A percentile compares a stretch with the other conserved stretches of the same genome.
phyloP scores from a whole-genome alignment of 2,329 filamentous ascomycete genomes.

The Microcera coccophila region DNA sequence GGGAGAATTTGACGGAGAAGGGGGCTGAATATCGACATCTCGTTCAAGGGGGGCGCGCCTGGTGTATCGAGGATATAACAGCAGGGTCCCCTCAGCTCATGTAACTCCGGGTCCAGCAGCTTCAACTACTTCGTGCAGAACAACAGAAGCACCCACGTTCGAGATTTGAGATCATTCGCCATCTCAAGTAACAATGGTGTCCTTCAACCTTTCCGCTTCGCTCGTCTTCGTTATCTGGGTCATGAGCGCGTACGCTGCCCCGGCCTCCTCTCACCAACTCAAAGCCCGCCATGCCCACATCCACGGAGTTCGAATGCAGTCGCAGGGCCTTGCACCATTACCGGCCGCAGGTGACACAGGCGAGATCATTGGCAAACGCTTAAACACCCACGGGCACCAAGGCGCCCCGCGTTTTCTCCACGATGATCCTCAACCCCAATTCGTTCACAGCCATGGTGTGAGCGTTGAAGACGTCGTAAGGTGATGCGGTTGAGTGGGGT shows the following conservation, averaged over 20 bases:
- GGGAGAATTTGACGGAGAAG: slow-evolving; percentile 1
- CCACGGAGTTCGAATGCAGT: no score
- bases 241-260: slow-evolving; percentile 23
- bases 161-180: no score
- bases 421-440: no score
- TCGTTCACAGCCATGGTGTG: no score
- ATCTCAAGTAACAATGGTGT: slow-evolving; percentile 18
- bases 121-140: background rate
- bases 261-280: slow-evolving; percentile 17
- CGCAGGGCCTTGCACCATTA: no score
- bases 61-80: slow-evolving; percentile 14
- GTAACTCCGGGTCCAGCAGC: background rate
- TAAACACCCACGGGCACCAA: no score
- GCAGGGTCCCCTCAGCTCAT: slow-evolving; percentile 1
- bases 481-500: no score
- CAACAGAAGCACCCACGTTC: background rate
- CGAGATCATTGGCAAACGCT: no score
- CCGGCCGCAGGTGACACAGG: slow-evolving; percentile 17
- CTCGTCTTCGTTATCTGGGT: slow-evolving; percentile 21
- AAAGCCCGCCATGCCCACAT: slow-evolving; percentile 35
- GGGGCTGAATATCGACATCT: slow-evolving; percentile 10
- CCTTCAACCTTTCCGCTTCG: slow-evolving; percentile 15
- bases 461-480: no score
- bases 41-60: slow-evolving; percentile 15
- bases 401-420: no score